A percentile compares a stretch with the other conserved stretches of the same genome.
phyloP scores from a whole-genome alignment of 306 rosid species.

The Lathyrus tuberosus region DNA sequence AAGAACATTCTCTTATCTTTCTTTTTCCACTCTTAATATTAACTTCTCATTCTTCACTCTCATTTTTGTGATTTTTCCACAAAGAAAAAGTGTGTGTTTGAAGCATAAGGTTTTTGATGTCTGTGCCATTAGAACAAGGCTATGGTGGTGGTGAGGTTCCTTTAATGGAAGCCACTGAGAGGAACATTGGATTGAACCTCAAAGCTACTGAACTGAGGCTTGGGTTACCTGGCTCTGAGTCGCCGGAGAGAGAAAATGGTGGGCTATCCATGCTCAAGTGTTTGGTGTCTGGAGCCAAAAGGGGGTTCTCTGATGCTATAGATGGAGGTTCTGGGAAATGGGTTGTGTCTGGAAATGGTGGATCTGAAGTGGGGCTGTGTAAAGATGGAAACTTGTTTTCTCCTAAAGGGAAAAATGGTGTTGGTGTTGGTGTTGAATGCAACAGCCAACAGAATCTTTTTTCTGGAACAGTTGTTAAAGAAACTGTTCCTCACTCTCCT shows the following conservation, averaged over 20 bases:
- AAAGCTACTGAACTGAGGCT: slow-evolving; percentile 89
- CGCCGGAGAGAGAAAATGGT: slow-evolving; percentile 69
- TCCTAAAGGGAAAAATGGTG: slow-evolving; percentile 50
- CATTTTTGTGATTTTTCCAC: slow-evolving; percentile 41
- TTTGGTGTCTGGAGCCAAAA: slow-evolving; percentile 75
- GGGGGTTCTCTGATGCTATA: slow-evolving; percentile 91
- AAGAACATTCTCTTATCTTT: slow-evolving; percentile 43
- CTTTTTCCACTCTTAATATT: slow-evolving; percentile 26
- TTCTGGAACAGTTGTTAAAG: slow-evolving; percentile 49
- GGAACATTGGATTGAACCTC: slow-evolving; percentile 57
- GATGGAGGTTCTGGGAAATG: slow-evolving; percentile 67
- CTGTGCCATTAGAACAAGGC: slow-evolving; percentile 64
- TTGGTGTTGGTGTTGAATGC: slow-evolving; percentile 44
- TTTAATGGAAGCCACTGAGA: slow-evolving; percentile 57
- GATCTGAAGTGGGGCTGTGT: slow-evolving; percentile 66
- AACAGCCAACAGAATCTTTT: slow-evolving; percentile 50
- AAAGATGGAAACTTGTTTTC: slow-evolving; percentile 68
- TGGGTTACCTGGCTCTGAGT: slow-evolving; percentile 89
- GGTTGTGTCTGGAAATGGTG: slow-evolving; percentile 66
- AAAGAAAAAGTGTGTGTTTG: not conserved
- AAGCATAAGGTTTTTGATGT: slow-evolving; percentile 48
- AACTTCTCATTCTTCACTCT: slow-evolving; percentile 32
- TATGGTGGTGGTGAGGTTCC: slow-evolving; percentile 68
- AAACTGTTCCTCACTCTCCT: slow-evolving; percentile 60
- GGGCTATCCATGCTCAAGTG: slow-evolving; percentile 50